Evolutionary conservation across 2,329 filamentous ascomycete species (phyloP), one percentile per base, ranked within the genome.

Genomic region (Colletotrichum sojae): DNA sequence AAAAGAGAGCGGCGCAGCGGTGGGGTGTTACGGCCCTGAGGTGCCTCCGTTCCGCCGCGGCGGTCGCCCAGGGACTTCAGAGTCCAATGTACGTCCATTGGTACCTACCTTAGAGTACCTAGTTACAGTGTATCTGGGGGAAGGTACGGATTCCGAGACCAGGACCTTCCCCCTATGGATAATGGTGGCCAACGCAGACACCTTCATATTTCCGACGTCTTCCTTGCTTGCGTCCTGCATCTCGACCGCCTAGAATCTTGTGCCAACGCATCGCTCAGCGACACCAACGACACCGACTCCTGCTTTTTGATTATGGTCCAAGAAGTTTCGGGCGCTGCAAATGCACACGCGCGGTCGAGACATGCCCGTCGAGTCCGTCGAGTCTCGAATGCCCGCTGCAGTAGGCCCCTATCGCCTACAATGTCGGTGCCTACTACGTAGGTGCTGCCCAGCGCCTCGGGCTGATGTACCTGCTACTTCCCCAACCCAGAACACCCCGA

Each of bases 381-480:
- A 16, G 31, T 36, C 31, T 36, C 10, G 31, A 10, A 36, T 8
- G 31, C 31, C 31, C 31, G 31, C 10, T 10, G 31, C 10, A 36
- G 31, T 10, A 36, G 31, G 22, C 22, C 22, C 22, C 22, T 25
- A 25, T 25, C 22, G 40, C 16, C 4, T 43, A 13, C 5, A n/a
- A 15, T 43, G 16, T 43, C 10, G 13, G 40, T 43, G 16, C 13
- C 40, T 43, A n/a, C n/a, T n/a, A n/a, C n/a, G n/a, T n/a, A 16
- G 31, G 51, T 56, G 51, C 20, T 46, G 45, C 31, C 31, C 31
- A 46, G 46, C 10, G 46, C 46, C n/a, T 18, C 46, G n/a, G 20
- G 6, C 10, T 22, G n/a, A 67, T 22, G 67, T 69, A 67, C 51
- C 51, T 2, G 62, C 16, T 56, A 69, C 67, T 56, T 61, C 20